These are phyloP conservation scores for Pleurotus giganteus DNA, from an alignment of 768 basidiomycete genomes.

Conservation along the genomic window DNA sequence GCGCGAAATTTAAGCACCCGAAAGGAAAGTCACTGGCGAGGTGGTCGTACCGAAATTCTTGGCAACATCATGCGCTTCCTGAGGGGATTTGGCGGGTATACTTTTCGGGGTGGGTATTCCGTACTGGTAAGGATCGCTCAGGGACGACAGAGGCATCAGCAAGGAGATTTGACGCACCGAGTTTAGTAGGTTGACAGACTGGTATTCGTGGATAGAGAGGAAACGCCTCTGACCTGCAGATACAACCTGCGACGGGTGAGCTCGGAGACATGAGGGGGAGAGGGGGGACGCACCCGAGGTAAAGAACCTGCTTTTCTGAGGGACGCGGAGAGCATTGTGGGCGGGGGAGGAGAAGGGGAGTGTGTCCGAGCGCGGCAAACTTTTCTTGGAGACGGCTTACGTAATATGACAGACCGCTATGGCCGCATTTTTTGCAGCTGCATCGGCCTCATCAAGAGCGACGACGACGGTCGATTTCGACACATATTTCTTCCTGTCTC, in stretches of 20 bases:
- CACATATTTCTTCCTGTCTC: constrained; percentile 64
- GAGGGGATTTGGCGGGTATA: constrained; percentile 78
- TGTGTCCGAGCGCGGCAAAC: too few species aligned
- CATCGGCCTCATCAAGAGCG: constrained; percentile 53
- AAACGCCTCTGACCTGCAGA: constrained; percentile 86
- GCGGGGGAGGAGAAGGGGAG: constrained; percentile 14
- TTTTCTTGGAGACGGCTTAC: too few species aligned
- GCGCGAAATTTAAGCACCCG: constrained; percentile 9
- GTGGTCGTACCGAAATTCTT: constrained; percentile 73
- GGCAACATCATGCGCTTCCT: constrained; percentile 89
- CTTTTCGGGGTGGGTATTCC: constrained; percentile 95
- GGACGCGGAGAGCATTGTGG: constrained; percentile 59
- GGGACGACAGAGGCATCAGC: constrained; percentile 5
- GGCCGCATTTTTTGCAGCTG: constrained; percentile 5
- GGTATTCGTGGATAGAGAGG: constrained; percentile 97
- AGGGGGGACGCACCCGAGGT: constrained; percentile 51
- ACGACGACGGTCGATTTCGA: constrained; percentile 72
- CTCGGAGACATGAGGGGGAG: not conserved
- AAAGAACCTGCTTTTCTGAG: constrained; percentile 63
- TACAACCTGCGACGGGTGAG: constrained; percentile 42
- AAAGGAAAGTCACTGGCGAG: constrained; percentile 10
- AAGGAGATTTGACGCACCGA: constrained; percentile 51
- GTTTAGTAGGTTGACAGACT: constrained; percentile 93
- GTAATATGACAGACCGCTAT: too few species aligned
- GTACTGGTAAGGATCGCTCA: constrained; percentile 54